A percentile compares a stretch with the other conserved stretches of the same genome.
Conservation (phyloP, 495 filamentous ascomycete genomes). For the Xylaria bambusicola region DNA sequence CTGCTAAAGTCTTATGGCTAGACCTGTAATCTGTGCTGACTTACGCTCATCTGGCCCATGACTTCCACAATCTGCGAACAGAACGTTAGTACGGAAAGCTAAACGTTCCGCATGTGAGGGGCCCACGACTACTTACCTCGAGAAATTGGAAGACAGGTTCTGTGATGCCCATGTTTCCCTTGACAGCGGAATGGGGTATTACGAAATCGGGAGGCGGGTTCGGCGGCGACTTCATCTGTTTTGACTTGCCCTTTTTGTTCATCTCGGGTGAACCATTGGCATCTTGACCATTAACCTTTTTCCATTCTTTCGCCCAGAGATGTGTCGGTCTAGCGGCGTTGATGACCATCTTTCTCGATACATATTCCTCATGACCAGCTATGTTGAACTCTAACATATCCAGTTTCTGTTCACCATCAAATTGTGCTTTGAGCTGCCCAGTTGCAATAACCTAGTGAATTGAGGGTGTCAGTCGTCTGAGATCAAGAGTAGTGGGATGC, state of each 20-base stretch:
- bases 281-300: constrained; percentile 54
- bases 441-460: constrained; percentile 63
- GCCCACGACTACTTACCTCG: constrained; percentile 63
- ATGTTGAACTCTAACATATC: constrained; percentile 72
- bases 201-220: constrained; percentile 57
- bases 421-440: constrained; percentile 63
- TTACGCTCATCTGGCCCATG: constrained; percentile 67
- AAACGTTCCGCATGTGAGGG: neutral
- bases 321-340: constrained; percentile 56
- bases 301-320: constrained; percentile 59
- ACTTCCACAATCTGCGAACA: constrained; percentile 65
- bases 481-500: neutral
- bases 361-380: constrained; percentile 65
- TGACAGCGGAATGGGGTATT: constrained; percentile 65
- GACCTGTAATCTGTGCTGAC: constrained; percentile 15
- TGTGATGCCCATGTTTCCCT: constrained; percentile 59
- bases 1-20: no score
- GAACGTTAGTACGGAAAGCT: neutral
- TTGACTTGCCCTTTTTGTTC: constrained; percentile 67
- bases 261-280: constrained; percentile 71
- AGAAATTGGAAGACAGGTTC: constrained; percentile 65
- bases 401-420: constrained; percentile 69
- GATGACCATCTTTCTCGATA: constrained; percentile 59
- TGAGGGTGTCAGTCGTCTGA: neutral
- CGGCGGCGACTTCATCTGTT: constrained; percentile 48